Base-by-base conservation (phyloP, 2,329 filamentous ascomycete genomes). In the Neofusicoccum kwambonambiense region DNA sequence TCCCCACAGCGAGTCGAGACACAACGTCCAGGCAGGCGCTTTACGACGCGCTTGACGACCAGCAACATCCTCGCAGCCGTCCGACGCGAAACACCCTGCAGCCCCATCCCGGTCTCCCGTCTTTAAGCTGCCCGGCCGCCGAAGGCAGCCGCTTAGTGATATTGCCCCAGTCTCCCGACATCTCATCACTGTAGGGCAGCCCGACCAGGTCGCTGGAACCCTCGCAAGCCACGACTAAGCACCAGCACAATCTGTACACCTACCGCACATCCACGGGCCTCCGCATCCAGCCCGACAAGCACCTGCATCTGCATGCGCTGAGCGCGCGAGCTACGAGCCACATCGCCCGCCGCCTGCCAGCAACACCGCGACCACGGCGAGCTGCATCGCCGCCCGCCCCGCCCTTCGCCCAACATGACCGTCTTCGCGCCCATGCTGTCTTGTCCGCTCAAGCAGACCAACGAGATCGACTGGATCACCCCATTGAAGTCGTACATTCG, bases 381-480 rank as follows among this genome's bases (percentile, higher is more conserved):
- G 52, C 51, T 50, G 34, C 44, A 58, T 64, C 52, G 52, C 42
- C 37, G 41, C 51, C 54, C 47, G 51, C 52, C 35, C 34, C 52
- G 9, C 22, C 49, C 35, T 27, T 27, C 49, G 54, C 50, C 64
- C 58, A 65, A 17, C 51, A 77, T 77, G 76, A 69, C 74, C 66
- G 74, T 73, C 64, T 91, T 96, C 82, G 89, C 92, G 70, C 93
- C 93, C 68, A 98, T 98, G 94, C 89, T 98, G 72, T 96, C 93
- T 72, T 89, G 90, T 85, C 94, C 94, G 76, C 86, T 97, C 74
- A 98, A 89, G 80, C 86, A 88, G 78, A 99, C 95, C 69, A 97
- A 93, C 84, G 95, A 99, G 83, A 96, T 99, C 76, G 95, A 99
- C 85, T 99, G 95, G 95, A 86, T 98, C 69, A 84, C 86, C 54